Base-by-base conservation (phyloP, 1,139 yeast genomes). In the Hanseniaspora sp. region DNA sequence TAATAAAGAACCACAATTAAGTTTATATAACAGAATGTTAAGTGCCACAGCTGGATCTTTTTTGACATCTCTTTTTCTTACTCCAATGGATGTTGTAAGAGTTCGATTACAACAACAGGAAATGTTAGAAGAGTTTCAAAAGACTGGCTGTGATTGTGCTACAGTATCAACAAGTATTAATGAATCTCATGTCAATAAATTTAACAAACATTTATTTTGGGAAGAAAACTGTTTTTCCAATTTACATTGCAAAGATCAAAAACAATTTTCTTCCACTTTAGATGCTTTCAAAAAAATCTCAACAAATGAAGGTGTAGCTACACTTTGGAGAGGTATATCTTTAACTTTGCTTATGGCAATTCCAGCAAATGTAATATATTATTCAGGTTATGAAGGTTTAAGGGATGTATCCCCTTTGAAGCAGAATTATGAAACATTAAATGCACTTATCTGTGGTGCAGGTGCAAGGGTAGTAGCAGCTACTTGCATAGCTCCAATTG, bases 31-130 rank as follows among this genome's bases (percentile, higher is more conserved):
- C 65, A 69, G 90, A 55, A 87, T 88, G 94, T 68, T 86, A 41
- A 85, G 96, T 58, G 97, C 97, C 0, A 84, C 95, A 63, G 77
- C 85, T 49, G 98, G 98, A 2, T 86, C 96, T 0, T 67, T 92
- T n/a, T 67, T 88, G 40, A 92, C 96, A 1, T 87, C 96, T 0
- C 63, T 87, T 48, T 80, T 82, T 54, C 85, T 90, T 37, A 92
- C 96, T 1, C 98, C 98, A 1, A 83, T 92, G 67, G 98, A 92
- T 65, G 97, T 92, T 47, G 86, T 90, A 0, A 72, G 97, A 58
- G 86, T 92, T 40, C 76, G 98, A 56, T 73, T 90, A 57, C 98
- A 92, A 64, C 96, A 90, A 64, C 96, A 88, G 64, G 86, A 81
- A 59, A 72, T 84, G 56, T 67, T 83, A 52, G 84, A 49, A 17